These are phyloP conservation scores for Coprinopsis marcescibilis DNA, from an alignment of 768 basidiomycete species.

Conservation along the genomic window DNA sequence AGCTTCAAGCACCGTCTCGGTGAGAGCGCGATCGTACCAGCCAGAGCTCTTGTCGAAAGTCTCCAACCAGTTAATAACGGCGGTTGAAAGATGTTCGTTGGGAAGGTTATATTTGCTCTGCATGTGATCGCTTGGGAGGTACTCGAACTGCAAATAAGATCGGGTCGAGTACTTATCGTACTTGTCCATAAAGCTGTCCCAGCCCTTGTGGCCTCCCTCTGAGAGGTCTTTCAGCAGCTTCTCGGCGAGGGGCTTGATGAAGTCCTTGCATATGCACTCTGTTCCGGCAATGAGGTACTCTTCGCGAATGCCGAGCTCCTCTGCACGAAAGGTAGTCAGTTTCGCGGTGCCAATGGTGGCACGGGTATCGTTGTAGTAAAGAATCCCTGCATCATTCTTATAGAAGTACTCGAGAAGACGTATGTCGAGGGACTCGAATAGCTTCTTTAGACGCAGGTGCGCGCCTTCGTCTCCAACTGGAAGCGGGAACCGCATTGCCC, in stretches of 20 bases:
- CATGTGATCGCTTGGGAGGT: conserved; percentile 11
- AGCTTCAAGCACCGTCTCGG: conserved; percentile 28
- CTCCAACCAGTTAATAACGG: conserved; percentile 29
- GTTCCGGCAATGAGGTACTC: conserved; percentile 12
- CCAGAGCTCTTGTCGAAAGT: conserved; percentile 26
- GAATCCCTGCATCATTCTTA: background rate
- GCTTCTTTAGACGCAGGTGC: conserved; percentile 1
- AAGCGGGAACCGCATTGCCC: conserved; percentile 36
- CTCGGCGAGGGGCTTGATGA: conserved; percentile 18
- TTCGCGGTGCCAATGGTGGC: conserved; percentile 1
- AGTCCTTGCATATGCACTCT: conserved; percentile 13
- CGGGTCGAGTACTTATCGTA: conserved; percentile 26
- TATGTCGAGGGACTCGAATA: conserved; percentile 6
- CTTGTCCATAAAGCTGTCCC: conserved; percentile 18
- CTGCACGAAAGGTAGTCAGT: background rate
- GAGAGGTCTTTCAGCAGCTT: conserved; percentile 20
- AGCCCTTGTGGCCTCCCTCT: conserved; percentile 15
- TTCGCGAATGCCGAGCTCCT: background rate
- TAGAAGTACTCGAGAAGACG: background rate
- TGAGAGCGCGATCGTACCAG: conserved; percentile 28
- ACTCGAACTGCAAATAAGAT: conserved; percentile 18
- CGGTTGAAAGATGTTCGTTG: background rate
- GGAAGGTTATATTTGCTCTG: background rate
- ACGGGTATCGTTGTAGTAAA: conserved; percentile 11
- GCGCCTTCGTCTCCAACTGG: conserved; percentile 1